Base-by-base conservation (phyloP, 345 rosid genomes). In the Aquilaria yunnanensis region DNA sequence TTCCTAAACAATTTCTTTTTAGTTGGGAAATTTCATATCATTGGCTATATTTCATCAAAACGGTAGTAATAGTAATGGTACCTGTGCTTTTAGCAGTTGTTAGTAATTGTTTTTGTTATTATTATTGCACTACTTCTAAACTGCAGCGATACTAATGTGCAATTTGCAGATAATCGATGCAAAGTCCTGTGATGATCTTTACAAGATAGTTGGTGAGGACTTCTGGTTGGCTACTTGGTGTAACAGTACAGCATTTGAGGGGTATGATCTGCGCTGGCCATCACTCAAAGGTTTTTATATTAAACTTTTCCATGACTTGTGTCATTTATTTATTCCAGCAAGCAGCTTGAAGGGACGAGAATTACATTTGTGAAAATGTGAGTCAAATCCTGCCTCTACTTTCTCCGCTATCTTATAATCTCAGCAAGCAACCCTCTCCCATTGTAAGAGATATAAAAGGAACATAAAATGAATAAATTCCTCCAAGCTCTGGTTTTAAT, bases 181-280 rank as follows among this genome's bases (percentile, higher is more conserved):
- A 59, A 80, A 84, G 73, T 80, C 90, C 45, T 88, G 92, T 51
- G 81, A 74, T 64, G 98, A 83, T 85, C 83, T 93, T 56, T 83
- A 90, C 78, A 79, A 82, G 67, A 65, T 77, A 64, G 83, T 93
- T 60, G 98, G 97, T 54, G 96, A 90, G 80, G 97, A 93, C 72
- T 93, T 90, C 81, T 93, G 97, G 97, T 77, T 94, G 82, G 86
- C 95, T 74, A 90, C 99, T 47, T 82, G 83, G 90, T 94, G 95
- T 85, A 74, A 83, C 79, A 90, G 99, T 70, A 79, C 78, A 33
- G 88, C 95, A 52, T 51, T 65, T 51, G 85, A 88, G 80, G 96
- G 96, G 99, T 93, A 76, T 60, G 52, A 51, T 65, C 75, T 60
- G 54, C 49, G 45, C 12, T 46, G 61, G 51, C 47, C 16, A 31